Percentiles rank a stretch among this genome's conserved stretches.
Evolutionary conservation across 192 early-diverging fungal species (phyloP).

Genomic region (Backusella morwellensis): DNA sequence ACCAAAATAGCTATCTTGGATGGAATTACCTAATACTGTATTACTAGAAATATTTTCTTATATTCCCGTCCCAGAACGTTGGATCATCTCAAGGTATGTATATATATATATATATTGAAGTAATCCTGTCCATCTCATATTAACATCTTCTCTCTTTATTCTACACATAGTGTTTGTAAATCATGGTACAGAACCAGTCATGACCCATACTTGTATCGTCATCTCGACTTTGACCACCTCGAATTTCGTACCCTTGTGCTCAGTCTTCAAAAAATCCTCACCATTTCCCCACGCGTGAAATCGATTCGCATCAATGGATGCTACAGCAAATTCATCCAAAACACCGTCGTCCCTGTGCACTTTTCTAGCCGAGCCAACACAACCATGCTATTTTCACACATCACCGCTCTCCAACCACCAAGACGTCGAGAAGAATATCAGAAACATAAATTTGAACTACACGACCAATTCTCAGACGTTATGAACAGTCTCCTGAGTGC

Average conservation of each 20-base stretch:
- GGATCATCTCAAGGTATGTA: constrained; percentile 2
- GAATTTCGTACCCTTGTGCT: constrained; percentile 42
- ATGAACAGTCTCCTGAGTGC: constrained; percentile 37
- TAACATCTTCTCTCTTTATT: neutral
- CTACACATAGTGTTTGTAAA: constrained; percentile 10
- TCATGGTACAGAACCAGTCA: constrained; percentile 36
- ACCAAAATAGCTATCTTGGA: neutral
- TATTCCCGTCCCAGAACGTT: constrained; percentile 7
- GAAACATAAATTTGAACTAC: constrained; percentile 40
- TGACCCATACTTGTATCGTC: constrained; percentile 39
- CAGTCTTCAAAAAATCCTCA: constrained; percentile 33
- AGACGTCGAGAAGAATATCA: constrained; percentile 44
- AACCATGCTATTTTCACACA: constrained; percentile 38
- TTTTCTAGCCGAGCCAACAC: constrained; percentile 27
- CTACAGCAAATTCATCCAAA: constrained; percentile 42
- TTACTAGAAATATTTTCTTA: constrained; percentile 15
- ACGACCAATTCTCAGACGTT: constrained; percentile 43
- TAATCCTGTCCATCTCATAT: neutral
- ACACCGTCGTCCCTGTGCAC: constrained; percentile 41
- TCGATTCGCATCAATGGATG: constrained; percentile 39
- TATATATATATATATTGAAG: neutral
- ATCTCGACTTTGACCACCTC: constrained; percentile 41
- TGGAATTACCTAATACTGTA: neutral
- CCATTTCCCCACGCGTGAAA: constrained; percentile 32
- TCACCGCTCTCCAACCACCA: constrained; percentile 37